These are phyloP conservation scores for Thielaviopsis punctulata DNA, from an alignment of 2,329 filamentous ascomycete genomes.

Conservation along the genomic window DNA sequence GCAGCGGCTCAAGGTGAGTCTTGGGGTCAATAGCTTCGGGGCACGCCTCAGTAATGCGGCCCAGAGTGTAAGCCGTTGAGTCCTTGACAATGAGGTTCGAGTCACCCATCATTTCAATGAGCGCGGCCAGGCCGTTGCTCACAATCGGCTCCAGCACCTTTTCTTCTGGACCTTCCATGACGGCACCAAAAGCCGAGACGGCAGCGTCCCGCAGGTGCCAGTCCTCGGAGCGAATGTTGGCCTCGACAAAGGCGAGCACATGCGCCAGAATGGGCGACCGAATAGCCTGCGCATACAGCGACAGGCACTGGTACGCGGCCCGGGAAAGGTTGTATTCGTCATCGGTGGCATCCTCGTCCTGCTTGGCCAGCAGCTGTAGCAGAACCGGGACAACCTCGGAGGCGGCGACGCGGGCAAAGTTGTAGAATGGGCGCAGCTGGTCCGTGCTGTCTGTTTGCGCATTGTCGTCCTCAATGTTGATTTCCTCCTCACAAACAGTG, in stretches of 20 bases:
- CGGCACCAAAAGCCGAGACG: conserved; percentile 91
- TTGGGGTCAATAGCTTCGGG: conserved; percentile 78
- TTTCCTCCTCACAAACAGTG: conserved; percentile 98
- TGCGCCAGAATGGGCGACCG: conserved; percentile 67
- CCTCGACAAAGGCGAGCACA: conserved; percentile 81
- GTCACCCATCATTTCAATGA: conserved; percentile 88
- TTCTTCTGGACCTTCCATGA: conserved; percentile 96
- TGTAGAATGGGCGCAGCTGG: conserved; percentile 83
- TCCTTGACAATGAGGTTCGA: conserved; percentile 79
- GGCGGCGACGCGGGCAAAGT: conserved; percentile 85
- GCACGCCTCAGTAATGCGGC: conserved; percentile 87
- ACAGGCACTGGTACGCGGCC: conserved; percentile 88
- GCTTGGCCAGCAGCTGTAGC: conserved; percentile 75
- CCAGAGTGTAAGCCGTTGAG: conserved; percentile 87
- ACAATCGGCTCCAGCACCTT: conserved; percentile 83
- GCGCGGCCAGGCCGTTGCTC: conserved; percentile 81
- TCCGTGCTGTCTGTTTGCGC: conserved; percentile 51
- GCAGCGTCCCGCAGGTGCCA: conserved; percentile 93
- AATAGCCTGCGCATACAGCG: conserved; percentile 87
- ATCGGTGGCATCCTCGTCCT: conserved; percentile 91
- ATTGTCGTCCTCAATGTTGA: conserved; percentile 95
- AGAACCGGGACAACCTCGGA: conserved; percentile 89
- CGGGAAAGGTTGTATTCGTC: conserved; percentile 96
- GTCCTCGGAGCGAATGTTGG: conserved; percentile 74
- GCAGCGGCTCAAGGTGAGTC: conserved; percentile 67